These are phyloP conservation scores for Trichophyton rubrum DNA, from an alignment of 2,329 filamentous ascomycete species.

Conservation along the genomic window DNA sequence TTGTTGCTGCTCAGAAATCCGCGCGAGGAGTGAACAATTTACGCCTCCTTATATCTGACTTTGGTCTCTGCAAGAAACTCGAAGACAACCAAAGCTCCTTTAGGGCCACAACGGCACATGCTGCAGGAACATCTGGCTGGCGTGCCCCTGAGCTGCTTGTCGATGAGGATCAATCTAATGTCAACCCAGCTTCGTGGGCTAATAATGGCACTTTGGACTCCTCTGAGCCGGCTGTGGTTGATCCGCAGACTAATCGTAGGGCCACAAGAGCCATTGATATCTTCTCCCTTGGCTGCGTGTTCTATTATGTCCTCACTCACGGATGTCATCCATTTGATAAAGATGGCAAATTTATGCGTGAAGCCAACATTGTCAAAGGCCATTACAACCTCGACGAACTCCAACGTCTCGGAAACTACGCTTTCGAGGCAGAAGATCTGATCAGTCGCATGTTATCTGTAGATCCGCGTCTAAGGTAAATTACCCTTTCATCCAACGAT, in stretches of 20 bases:
- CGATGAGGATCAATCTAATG: slow-evolving; percentile 53
- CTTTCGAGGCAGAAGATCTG: slow-evolving; percentile 75
- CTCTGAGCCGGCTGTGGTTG: slow-evolving; percentile 40
- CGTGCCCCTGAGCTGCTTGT: slow-evolving; percentile 86
- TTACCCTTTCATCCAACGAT: slow-evolving; percentile 3
- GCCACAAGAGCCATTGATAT: slow-evolving; percentile 95
- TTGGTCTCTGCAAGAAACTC: slow-evolving; percentile 93
- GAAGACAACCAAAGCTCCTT: slow-evolving; percentile 92
- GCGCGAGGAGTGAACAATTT: slow-evolving; percentile 46
- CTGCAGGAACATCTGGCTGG: slow-evolving; percentile 89
- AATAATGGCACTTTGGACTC: slow-evolving; percentile 32
- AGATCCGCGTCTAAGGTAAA: slow-evolving; percentile 47
- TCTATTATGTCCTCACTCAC: slow-evolving; percentile 94
- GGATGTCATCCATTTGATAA: slow-evolving; percentile 89
- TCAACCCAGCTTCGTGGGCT: slow-evolving; percentile 16
- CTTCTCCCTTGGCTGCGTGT: slow-evolving; percentile 93
- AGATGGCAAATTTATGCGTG: slow-evolving; percentile 85
- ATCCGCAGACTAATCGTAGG: slow-evolving; percentile 53
- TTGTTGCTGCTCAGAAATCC: slow-evolving; percentile 56
- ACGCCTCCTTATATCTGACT: slow-evolving; percentile 91
- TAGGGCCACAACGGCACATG: slow-evolving; percentile 84
- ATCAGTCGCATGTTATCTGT: slow-evolving; percentile 67
- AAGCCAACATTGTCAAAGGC: slow-evolving; percentile 93
- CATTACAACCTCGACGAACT: slow-evolving; percentile 60
- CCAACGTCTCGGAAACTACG: slow-evolving; percentile 66